Percentiles rank a stretch among this genome's conserved stretches.
These are phyloP conservation scores for Podosphaera fusca DNA, from an alignment of 2,329 filamentous ascomycete genomes.

Conservation along the genomic window DNA sequence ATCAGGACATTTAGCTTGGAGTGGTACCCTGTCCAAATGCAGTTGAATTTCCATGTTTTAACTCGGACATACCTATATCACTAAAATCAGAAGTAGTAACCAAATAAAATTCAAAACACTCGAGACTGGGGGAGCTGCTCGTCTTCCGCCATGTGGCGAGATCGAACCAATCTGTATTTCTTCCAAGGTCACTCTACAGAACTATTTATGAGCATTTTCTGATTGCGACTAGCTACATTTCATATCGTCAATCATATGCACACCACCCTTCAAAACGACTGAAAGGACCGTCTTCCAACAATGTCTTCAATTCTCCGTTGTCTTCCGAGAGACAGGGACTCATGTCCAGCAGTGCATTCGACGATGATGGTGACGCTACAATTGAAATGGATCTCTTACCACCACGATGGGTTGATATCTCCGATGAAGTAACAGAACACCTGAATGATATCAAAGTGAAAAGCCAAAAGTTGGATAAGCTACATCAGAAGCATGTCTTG, in stretches of 20 bases:
- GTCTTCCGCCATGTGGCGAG: slow-evolving; percentile 71
- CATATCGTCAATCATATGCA: slow-evolving; percentile 94
- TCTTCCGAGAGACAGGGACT: slow-evolving; percentile 55
- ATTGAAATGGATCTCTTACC: slow-evolving; percentile 97
- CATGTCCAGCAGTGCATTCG: slow-evolving; percentile 55
- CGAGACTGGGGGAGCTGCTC: background rate
- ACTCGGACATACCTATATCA: too few species aligned
- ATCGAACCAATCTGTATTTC: slow-evolving; percentile 87
- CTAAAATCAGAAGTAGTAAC: too few species aligned
- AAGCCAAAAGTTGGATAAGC: slow-evolving; percentile 63
- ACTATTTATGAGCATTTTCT: slow-evolving; percentile 10
- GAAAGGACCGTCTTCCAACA: slow-evolving; percentile 30
- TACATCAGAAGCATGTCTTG: slow-evolving; percentile 92
- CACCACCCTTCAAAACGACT: slow-evolving; percentile 80
- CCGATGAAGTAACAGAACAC: slow-evolving; percentile 74
- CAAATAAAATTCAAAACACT: background rate
- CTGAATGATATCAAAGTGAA: slow-evolving; percentile 62
- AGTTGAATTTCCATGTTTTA: too few species aligned
- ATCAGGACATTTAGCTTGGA: too few species aligned
- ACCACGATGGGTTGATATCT: slow-evolving; percentile 84
- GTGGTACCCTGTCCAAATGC: too few species aligned
- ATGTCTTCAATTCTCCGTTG: slow-evolving; percentile 36
- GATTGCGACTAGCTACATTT: slow-evolving; percentile 53
- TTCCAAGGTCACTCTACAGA: background rate
- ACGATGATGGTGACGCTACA: slow-evolving; percentile 74